Conservation (phyloP, 2,329 filamentous ascomycete genomes). For the Xylaria sp. region DNA sequence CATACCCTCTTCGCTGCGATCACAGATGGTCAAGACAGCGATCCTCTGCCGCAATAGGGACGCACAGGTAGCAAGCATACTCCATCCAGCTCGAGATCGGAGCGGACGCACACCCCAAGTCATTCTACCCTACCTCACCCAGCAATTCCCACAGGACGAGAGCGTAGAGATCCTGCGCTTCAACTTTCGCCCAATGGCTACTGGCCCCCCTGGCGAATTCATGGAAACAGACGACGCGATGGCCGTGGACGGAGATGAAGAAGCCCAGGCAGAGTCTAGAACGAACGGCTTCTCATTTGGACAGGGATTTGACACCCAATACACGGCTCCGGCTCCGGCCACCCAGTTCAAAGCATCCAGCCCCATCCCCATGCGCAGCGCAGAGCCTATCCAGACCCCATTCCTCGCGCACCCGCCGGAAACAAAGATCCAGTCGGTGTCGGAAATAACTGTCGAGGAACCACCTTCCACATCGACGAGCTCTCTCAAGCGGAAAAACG, state of each 20-base stretch:
- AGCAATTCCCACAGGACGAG: constrained; percentile 70
- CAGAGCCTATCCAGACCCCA: constrained; percentile 38
- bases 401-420: constrained; percentile 43
- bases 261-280: constrained; percentile 41
- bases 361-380: constrained; percentile 21
- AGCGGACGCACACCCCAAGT: constrained; percentile 74
- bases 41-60: constrained; percentile 75
- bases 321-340: constrained; percentile 28
- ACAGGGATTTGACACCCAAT: constrained; percentile 37
- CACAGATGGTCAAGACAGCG: constrained; percentile 82
- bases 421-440: constrained; percentile 42
- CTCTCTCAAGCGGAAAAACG: constrained; percentile 58
- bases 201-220: constrained; percentile 45
- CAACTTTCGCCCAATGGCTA: constrained; percentile 61
- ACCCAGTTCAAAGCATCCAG: constrained; percentile 28
- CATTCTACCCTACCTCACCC: constrained; percentile 81
- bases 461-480: constrained; percentile 31
- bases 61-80: constrained; percentile 82
- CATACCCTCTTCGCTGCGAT: constrained; percentile 76
- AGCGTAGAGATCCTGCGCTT: constrained; percentile 77
- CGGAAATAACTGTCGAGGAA: constrained; percentile 30
- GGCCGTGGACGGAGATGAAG: constrained; percentile 50
- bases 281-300: constrained; percentile 43
- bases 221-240: constrained; percentile 52
- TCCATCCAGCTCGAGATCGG: constrained; percentile 77